Base-by-base conservation (phyloP, 305 asterid species). In the Fraxinus platypoda region DNA sequence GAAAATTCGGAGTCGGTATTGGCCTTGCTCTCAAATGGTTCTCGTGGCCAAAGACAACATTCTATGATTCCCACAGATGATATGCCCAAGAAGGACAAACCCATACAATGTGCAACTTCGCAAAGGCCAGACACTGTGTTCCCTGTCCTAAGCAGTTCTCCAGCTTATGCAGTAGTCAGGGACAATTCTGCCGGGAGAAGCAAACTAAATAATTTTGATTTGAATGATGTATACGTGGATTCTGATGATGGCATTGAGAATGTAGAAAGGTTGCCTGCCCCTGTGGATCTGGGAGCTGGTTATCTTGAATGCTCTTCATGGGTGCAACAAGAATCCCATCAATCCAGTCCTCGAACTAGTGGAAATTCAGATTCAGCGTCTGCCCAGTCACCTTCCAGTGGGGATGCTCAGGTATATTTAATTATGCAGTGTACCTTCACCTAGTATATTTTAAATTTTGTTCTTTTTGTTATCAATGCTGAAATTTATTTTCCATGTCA, bases 321-420 rank as follows among this genome's bases (percentile, higher is more conserved):
- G 97, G 89, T 81, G 86, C 97, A 88, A 74, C 96, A 89, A 81
- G 96, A 88, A 74, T 93, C 93, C 66, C 92, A 85, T 80, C 95
- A 88, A 82, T 92, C 93, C 78, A 92, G 98, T 89, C 98, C 97
- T 81, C 97, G 92, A 86, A 90, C 93, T 59, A 91, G 95, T 83
- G 88, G 94, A 75, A 92, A 91, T 84, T 92, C 98, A 11, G 98
- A 91, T 83, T 91, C 98, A 70, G 93, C 91, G 8, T 94, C 98
- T 86, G 92, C 93, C 1, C 98, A 88, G 81, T 92, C 98, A 85
- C 94, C 94, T 75, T 92, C 97, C 88, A 91, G 87, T 70, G 97
- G 94, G 75, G 94, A 91, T 84, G 89, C 91, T 88, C 95, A 88
- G 97, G 98, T 94, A 86, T 81, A 71, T 76, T 78, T 28, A 38